Conservation (phyloP, 306 rosid genomes). For the Lupinus albus region DNA sequence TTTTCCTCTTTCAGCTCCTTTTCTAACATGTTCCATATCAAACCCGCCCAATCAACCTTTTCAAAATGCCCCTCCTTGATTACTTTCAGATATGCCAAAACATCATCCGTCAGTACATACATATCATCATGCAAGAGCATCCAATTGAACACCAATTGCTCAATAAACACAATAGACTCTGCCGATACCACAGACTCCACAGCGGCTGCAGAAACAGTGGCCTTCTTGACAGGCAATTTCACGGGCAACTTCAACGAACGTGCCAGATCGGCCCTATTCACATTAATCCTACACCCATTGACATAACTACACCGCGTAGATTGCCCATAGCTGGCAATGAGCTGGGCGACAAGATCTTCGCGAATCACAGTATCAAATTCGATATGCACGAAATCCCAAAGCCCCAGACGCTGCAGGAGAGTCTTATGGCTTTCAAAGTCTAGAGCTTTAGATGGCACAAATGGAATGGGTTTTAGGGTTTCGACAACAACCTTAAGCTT, state of each 20-base stretch:
- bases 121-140: slow-evolving; percentile 78
- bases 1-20: slow-evolving; percentile 63
- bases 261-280: slow-evolving; percentile 71
- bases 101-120: slow-evolving; percentile 65
- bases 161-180: slow-evolving; percentile 57
- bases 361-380: slow-evolving; percentile 65
- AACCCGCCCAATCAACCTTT: slow-evolving; percentile 80
- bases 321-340: slow-evolving; percentile 57
- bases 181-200: slow-evolving; percentile 21
- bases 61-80: slow-evolving; percentile 64
- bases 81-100: slow-evolving; percentile 40
- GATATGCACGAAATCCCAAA: slow-evolving; percentile 82
- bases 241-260: slow-evolving; percentile 75
- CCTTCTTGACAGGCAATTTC: slow-evolving; percentile 66
- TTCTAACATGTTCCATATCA: slow-evolving; percentile 83
- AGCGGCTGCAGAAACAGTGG: neutral
- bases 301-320: slow-evolving; percentile 52
- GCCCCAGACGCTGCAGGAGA: slow-evolving; percentile 69
- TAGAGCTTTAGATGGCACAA: slow-evolving; percentile 58
- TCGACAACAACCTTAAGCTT: slow-evolving; percentile 55
- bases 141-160: slow-evolving; percentile 71
- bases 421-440: slow-evolving; percentile 63
- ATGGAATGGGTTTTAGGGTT: slow-evolving; percentile 76
- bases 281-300: slow-evolving; percentile 45
- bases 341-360: slow-evolving; percentile 63